phyloP scores from a whole-genome alignment of 1,284 basidiomycete genomes.

The Blastosporella zonata region DNA sequence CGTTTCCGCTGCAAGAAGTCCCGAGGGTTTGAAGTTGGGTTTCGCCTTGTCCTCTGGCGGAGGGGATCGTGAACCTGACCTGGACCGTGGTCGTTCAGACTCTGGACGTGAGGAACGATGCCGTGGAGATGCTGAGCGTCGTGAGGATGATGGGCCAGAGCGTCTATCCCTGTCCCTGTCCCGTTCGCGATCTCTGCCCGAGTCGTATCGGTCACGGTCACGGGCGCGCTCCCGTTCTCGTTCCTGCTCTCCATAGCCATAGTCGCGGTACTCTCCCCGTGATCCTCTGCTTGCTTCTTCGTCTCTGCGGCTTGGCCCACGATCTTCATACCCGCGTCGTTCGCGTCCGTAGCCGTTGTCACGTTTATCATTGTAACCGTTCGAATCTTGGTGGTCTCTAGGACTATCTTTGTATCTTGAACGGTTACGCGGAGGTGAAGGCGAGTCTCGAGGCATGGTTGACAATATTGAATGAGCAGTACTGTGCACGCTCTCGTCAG shows the following conservation, averaged over 20 bases:
- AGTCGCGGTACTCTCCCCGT: conserved; percentile 26
- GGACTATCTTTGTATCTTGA: conserved; percentile 19
- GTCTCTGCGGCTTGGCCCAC: conserved; percentile 8
- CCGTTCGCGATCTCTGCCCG: conserved; percentile 29
- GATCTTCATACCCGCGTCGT: conserved; percentile 17
- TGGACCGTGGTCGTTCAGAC: conserved; percentile 26
- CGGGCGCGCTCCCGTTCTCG: conserved; percentile 40
- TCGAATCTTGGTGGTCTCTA: conserved; percentile 3
- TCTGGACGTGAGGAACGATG: conserved; percentile 33
- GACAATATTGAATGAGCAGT: neutral
- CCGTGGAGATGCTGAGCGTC: conserved; percentile 58
- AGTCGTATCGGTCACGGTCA: conserved; percentile 42
- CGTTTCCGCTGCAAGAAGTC: conserved; percentile 91
- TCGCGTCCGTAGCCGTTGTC: conserved; percentile 15
- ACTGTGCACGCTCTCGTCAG: no score
- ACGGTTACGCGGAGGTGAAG: conserved; percentile 13
- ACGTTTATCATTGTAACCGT: conserved; percentile 13
- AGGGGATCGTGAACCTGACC: conserved; percentile 37
- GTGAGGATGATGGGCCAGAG: conserved; percentile 33
- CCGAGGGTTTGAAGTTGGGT: conserved; percentile 87
- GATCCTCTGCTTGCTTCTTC: conserved; percentile 15
- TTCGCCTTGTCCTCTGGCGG: conserved; percentile 58
- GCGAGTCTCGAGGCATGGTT: conserved; percentile 24
- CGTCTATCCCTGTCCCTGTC: conserved; percentile 35
- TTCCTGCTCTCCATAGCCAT: conserved; percentile 37